phyloP scores from a whole-genome alignment of 2,329 filamentous ascomycete species.

The Hypoxylon sp. region DNA sequence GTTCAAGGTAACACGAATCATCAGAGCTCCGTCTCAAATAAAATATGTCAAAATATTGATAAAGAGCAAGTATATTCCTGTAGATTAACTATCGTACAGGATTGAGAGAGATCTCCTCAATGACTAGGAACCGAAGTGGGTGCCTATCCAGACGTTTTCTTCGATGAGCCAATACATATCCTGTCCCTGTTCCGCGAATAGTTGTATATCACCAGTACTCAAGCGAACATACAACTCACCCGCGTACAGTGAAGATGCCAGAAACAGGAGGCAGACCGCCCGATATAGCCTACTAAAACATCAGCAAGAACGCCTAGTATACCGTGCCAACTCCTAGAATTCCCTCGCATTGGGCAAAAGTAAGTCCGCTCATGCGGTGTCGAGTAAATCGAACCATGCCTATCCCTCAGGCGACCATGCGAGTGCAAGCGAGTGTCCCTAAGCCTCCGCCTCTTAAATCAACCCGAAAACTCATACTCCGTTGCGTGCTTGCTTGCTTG shows the following conservation, averaged over 20 bases:
- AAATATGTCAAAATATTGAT: too few relatives aligned
- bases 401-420: background rate
- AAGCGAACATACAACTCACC: background rate
- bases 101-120: background rate
- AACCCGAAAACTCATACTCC: background rate
- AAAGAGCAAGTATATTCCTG: background rate
- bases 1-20: background rate
- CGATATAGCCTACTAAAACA: background rate
- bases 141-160: too few relatives aligned
- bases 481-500: background rate
- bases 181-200: background rate
- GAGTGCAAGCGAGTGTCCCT: background rate
- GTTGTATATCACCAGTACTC: background rate
- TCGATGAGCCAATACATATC: background rate
- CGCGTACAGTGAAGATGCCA: too few relatives aligned
- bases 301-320: background rate
- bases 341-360: background rate
- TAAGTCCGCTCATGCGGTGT: background rate
- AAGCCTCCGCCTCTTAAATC: background rate
- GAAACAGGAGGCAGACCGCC: background rate
- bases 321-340: background rate
- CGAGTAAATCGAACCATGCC: background rate
- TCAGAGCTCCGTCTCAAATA: too few relatives aligned
- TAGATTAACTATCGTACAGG: background rate
- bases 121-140: too few relatives aligned